Evolutionary conservation across 257 asterid genomes (phyloP).

Genomic region (Solanum rostratum): DNA sequence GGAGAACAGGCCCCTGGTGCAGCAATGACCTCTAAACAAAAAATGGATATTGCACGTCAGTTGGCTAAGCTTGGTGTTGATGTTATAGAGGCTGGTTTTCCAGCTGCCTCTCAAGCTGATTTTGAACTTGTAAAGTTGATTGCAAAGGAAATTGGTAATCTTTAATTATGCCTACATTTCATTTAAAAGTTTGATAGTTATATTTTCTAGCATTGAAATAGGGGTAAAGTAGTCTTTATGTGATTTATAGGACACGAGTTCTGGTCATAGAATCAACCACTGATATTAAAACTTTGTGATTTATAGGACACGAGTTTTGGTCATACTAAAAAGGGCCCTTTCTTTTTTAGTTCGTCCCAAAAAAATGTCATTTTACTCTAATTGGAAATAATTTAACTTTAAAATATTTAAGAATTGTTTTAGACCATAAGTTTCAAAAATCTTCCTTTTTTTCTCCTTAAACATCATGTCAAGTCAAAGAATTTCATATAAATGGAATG

Average conservation of each 20-base stretch:
- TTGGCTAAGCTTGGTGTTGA: slow-evolving; percentile 83
- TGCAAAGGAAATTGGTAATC: slow-evolving; percentile 62
- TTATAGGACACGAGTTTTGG: too few relatives aligned
- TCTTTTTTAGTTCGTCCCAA: too few relatives aligned
- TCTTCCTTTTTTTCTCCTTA: too few relatives aligned
- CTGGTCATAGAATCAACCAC: not conserved
- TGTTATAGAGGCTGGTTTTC: slow-evolving; percentile 89
- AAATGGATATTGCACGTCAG: slow-evolving; percentile 71
- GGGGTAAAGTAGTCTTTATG: not conserved
- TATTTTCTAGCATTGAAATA: too few relatives aligned
- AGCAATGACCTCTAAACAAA: slow-evolving; percentile 82
- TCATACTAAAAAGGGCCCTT: too few relatives aligned
- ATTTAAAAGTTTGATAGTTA: not conserved
- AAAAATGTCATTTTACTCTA: too few relatives aligned
- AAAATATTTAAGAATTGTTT: too few relatives aligned
- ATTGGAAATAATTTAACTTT: too few relatives aligned
- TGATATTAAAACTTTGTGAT: not conserved
- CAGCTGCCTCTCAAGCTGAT: slow-evolving; percentile 80
- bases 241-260: not conserved
- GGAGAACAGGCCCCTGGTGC: slow-evolving; percentile 99
- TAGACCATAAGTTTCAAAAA: too few relatives aligned
- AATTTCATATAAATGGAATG: too few relatives aligned
- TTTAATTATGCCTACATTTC: too few relatives aligned
- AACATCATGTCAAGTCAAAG: too few relatives aligned
- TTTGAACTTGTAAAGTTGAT: slow-evolving; percentile 66